These are phyloP conservation scores for Paramecium caudatum DNA, from an alignment of 73 alveolate genomes.

Conservation along the genomic window DNA sequence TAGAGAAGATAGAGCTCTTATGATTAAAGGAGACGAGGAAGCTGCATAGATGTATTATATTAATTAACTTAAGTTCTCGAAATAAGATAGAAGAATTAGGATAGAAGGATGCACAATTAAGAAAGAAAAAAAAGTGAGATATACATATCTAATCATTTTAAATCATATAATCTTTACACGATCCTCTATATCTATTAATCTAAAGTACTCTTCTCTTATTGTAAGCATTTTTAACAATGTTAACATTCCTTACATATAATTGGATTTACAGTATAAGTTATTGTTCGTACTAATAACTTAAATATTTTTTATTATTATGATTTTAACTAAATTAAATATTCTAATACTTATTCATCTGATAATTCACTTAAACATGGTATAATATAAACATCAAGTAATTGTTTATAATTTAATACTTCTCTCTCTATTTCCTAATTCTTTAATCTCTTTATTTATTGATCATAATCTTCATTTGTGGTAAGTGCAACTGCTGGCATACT, in stretches of 20 bases:
- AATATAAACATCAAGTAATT: constrained; percentile 36
- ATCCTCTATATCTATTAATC: not conserved
- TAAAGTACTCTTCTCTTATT: constrained; percentile 25
- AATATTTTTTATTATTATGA: not conserved
- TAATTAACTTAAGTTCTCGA: not conserved
- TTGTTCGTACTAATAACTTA: not conserved
- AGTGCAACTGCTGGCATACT: not conserved
- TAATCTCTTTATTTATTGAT: not conserved
- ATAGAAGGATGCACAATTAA: not conserved
- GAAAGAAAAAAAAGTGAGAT: constrained; percentile 12
- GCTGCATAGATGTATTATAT: not conserved
- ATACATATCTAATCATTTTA: not conserved
- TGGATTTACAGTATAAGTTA: not conserved
- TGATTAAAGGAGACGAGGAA: constrained; percentile 23
- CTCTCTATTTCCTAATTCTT: constrained; percentile 8
- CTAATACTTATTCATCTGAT: not conserved
- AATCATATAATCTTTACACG: constrained; percentile 12
- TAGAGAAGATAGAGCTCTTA: constrained; percentile 17
- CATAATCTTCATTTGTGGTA: not conserved
- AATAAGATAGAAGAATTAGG: constrained; percentile 28
- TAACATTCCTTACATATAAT: constrained; percentile 3
- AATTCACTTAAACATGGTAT: constrained; percentile 1
- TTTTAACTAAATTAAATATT: not conserved
- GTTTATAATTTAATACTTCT: constrained; percentile 34
- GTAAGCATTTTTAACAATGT: not conserved